Evolutionary conservation across 371 early-diverging fungal species (phyloP).

Genomic region (Rhizomucor miehei): DNA sequence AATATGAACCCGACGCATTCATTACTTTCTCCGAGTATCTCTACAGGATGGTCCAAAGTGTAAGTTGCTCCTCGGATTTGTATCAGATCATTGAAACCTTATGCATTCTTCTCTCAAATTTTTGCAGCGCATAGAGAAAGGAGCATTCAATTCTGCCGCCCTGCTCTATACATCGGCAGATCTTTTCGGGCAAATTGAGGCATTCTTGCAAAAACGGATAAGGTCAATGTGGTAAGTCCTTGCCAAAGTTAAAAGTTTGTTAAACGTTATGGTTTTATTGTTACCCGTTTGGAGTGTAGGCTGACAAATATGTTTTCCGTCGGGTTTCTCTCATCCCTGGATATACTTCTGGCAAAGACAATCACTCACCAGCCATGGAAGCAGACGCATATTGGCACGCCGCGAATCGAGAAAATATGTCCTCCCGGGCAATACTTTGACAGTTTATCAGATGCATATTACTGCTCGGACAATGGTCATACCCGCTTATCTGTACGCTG

Average conservation of each 20-base stretch:
- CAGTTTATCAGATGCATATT: conserved; percentile 10
- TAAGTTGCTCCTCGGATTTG: too few relatives aligned
- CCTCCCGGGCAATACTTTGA: conserved; percentile 22
- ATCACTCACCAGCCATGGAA: conserved; percentile 22
- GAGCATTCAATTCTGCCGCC: conserved; percentile 1
- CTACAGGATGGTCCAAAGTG: conserved; percentile 23
- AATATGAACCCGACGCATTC: conserved; percentile 22
- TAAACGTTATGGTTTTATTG: too few relatives aligned
- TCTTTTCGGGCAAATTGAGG: conserved; percentile 25
- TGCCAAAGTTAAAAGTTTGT: too few relatives aligned
- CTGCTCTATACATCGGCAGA: conserved; percentile 25
- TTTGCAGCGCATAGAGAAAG: not conserved
- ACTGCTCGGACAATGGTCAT: conserved; percentile 17
- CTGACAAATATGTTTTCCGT: conserved; percentile 24
- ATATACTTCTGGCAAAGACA: conserved; percentile 16
- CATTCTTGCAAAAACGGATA: conserved; percentile 21
- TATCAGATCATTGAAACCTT: too few relatives aligned
- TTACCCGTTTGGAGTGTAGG: too few relatives aligned
- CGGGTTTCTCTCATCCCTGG: conserved; percentile 30
- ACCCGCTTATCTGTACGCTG: conserved; percentile 22
- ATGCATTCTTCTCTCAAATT: too few relatives aligned
- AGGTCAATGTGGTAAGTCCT: conserved; percentile 21
- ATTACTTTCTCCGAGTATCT: conserved; percentile 31
- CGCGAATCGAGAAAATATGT: conserved; percentile 9
- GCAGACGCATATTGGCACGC: conserved; percentile 13